phyloP scores from a whole-genome alignment of 2,329 filamentous ascomycete genomes.

The Colletotrichum abscissum region DNA sequence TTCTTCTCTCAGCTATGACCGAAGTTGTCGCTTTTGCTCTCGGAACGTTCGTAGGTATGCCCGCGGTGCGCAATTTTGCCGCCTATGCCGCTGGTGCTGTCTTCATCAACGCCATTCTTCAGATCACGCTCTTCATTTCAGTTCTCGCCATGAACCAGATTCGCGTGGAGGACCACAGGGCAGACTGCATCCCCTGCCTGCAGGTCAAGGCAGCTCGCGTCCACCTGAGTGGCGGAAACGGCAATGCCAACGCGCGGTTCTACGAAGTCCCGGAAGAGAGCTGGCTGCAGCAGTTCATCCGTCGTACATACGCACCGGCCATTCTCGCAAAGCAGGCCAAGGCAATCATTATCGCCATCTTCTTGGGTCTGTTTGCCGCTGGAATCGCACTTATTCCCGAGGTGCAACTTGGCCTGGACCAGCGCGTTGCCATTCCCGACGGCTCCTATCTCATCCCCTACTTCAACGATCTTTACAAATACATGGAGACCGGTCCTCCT shows the following conservation, averaged over 20 bases:
- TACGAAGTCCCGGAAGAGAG: conserved; percentile 88
- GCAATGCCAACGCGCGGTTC: conserved; percentile 66
- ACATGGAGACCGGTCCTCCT: conserved; percentile 90
- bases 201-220: conserved; percentile 80
- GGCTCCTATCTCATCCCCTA: conserved; percentile 96
- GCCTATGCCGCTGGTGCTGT: conserved; percentile 96
- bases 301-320: conserved; percentile 86
- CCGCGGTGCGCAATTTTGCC: conserved; percentile 96
- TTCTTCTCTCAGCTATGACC: conserved; percentile 92
- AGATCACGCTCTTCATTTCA: conserved; percentile 97
- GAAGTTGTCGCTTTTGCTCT: conserved; percentile 95
- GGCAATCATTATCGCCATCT: conserved; percentile 79
- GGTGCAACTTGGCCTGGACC: conserved; percentile 89
- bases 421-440: conserved; percentile 92
- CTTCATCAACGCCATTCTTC: conserved; percentile 95
- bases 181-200: conserved; percentile 92
- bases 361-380: conserved; percentile 88
- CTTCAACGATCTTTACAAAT: conserved; percentile 95
- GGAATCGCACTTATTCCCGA: conserved; percentile 86
- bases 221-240: conserved; percentile 72
- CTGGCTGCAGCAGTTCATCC: conserved; percentile 85
- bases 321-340: conserved; percentile 86
- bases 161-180: conserved; percentile 87
- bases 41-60: conserved; percentile 96
- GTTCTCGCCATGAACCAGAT: conserved; percentile 91